These are phyloP conservation scores for Phytopythium ostracodes DNA, from an alignment of 352 stramenopile species.

Conservation along the genomic window DNA sequence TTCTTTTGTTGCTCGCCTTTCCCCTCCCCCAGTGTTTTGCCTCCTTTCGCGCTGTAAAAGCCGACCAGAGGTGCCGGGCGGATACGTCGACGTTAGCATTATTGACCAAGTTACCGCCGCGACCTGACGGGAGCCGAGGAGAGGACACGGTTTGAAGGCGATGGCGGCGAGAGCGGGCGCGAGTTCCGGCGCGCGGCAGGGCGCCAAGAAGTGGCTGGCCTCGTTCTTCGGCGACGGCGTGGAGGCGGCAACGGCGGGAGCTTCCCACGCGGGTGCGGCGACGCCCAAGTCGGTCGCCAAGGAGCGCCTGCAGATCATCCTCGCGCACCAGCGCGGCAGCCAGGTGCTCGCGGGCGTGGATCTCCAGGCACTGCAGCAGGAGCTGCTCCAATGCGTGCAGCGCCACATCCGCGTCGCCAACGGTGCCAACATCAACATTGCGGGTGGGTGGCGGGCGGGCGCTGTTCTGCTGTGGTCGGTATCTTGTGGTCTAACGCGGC, in stretches of 20 bases:
- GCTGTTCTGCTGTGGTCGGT: neutral
- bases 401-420: constrained; percentile 84
- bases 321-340: constrained; percentile 81
- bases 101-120: neutral
- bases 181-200: constrained; percentile 36
- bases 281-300: constrained; percentile 84
- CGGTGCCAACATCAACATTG: constrained; percentile 88
- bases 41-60: neutral
- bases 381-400: constrained; percentile 84
- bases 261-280: neutral
- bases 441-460: constrained; percentile 31
- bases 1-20: neutral
- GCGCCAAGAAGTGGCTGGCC: constrained; percentile 77
- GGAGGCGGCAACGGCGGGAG: constrained; percentile 10
- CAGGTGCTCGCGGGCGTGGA: constrained; percentile 84
- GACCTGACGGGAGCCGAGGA: neutral
- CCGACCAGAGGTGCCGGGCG: neutral
- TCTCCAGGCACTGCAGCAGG: constrained; percentile 68
- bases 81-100: neutral
- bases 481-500: neutral
- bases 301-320: constrained; percentile 87
- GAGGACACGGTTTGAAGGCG: neutral
- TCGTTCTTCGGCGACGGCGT: constrained; percentile 64
- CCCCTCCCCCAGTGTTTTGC: neutral
- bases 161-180: constrained; percentile 49